A percentile compares a stretch with the other conserved stretches of the same genome.
Conservation (phyloP, 108 stramenopile genomes). For the Nitzschia inconspicua region DNA sequence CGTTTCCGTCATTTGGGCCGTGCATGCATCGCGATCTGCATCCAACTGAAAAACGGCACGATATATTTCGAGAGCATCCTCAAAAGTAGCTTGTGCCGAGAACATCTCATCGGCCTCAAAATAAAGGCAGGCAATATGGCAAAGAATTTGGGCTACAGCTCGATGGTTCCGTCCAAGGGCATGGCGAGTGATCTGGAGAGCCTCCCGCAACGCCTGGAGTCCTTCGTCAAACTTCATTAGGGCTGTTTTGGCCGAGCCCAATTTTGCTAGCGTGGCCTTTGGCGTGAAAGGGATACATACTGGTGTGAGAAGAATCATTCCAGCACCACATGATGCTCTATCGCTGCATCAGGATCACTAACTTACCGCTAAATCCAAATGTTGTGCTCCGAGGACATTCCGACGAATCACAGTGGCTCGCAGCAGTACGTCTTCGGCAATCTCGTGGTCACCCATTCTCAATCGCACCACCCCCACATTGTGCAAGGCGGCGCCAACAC, state of each 20-base stretch:
- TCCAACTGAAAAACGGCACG: slow-evolving; percentile 18
- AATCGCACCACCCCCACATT: slow-evolving; percentile 38
- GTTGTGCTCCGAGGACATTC: slow-evolving; percentile 24
- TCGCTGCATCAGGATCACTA: not conserved
- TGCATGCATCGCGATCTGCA: slow-evolving; percentile 20
- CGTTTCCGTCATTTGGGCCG: slow-evolving; percentile 37
- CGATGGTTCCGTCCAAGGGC: slow-evolving; percentile 16
- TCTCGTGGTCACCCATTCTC: slow-evolving; percentile 28
- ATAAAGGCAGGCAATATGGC: slow-evolving; percentile 45
- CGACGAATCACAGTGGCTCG: slow-evolving; percentile 29
- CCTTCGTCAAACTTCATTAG: slow-evolving; percentile 43
- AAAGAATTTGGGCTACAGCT: slow-evolving; percentile 34
- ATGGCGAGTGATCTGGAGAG: slow-evolving; percentile 15
- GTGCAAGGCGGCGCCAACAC: slow-evolving; percentile 41
- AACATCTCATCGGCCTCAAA: slow-evolving; percentile 39
- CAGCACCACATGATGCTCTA: not conserved
- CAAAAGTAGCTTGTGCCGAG: slow-evolving; percentile 43
- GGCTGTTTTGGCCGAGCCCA: slow-evolving; percentile 30
- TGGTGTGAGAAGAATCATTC: not conserved
- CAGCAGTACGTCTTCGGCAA: slow-evolving; percentile 26
- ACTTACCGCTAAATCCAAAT: slow-evolving; percentile 42
- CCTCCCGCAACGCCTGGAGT: slow-evolving; percentile 26
- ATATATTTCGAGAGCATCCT: slow-evolving; percentile 46
- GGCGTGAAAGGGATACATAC: not conserved
- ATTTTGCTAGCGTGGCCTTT: slow-evolving; percentile 32